Conservation (phyloP, 1,284 basidiomycete genomes). For the Boletus sp. region DNA sequence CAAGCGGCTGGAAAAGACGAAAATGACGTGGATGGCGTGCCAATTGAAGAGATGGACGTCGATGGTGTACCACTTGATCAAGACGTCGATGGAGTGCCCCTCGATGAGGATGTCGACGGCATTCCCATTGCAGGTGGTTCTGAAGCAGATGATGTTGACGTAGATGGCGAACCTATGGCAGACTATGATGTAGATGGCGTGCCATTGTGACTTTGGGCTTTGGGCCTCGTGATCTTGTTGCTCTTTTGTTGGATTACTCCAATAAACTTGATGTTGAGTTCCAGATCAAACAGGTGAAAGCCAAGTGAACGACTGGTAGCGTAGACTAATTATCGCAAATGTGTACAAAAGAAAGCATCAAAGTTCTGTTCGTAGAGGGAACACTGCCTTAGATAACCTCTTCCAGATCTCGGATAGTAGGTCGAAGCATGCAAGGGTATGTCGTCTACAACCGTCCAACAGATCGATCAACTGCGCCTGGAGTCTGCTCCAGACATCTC, state of each 20-base stretch:
- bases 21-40: conserved; percentile 37
- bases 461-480: conserved; percentile 15
- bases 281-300: neutral
- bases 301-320: no score
- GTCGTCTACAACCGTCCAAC: conserved; percentile 19
- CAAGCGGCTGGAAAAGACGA: conserved; percentile 39
- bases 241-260: neutral
- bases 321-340: no score
- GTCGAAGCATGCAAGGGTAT: conserved; percentile 19
- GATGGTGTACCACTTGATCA: conserved; percentile 43
- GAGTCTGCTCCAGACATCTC: conserved; percentile 14
- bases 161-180: conserved; percentile 33
- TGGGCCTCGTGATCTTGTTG: neutral
- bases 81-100: conserved; percentile 39
- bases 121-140: conserved; percentile 25
- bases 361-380: conserved; percentile 27
- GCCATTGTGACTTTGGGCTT: conserved; percentile 16
- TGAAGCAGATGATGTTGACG: conserved; percentile 19
- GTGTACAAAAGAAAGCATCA: conserved; percentile 14
- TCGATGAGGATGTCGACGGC: conserved; percentile 35
- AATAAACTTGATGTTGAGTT: neutral
- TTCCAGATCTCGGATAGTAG: conserved; percentile 23
- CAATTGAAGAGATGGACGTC: conserved; percentile 38
- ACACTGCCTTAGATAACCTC: conserved; percentile 15
- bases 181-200: conserved; percentile 31